These are phyloP conservation scores for Tulasnella sp. DNA, from an alignment of 768 basidiomycete genomes.

Conservation along the genomic window DNA sequence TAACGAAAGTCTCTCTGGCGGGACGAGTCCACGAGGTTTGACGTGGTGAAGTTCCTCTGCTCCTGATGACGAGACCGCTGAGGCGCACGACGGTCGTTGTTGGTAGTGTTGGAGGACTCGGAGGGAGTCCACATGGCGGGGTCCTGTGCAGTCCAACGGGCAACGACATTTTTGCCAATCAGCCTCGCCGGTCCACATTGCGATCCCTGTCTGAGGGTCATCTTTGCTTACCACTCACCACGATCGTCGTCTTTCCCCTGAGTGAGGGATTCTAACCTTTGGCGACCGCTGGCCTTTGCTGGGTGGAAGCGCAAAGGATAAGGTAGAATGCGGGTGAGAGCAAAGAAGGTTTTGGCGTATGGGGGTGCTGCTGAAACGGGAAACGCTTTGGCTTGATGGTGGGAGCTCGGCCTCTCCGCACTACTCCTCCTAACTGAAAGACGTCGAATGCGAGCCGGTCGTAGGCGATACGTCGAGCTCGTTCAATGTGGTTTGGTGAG, in stretches of 20 bases:
- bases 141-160: background rate
- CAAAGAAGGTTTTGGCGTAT: background rate
- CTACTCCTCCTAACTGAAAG: background rate
- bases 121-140: conserved; percentile 3
- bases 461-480: background rate
- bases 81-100: background rate
- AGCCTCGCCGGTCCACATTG: background rate
- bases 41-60: background rate
- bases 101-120: background rate
- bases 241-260: background rate
- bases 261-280: background rate
- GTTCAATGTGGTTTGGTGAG: background rate
- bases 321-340: background rate
- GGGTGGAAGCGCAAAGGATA: background rate
- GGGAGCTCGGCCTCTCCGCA: background rate
- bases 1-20: background rate
- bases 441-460: background rate
- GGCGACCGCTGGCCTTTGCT: background rate
- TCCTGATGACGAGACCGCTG: background rate
- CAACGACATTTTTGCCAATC: conserved; percentile 4
- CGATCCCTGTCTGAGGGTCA: conserved; percentile 10
- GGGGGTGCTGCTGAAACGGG: background rate
- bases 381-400: background rate
- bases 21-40: background rate
- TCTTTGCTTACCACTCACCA: background rate